Evolutionary conservation across 2,329 filamentous ascomycete species (phyloP).

Genomic region (Colletotrichum horii): DNA sequence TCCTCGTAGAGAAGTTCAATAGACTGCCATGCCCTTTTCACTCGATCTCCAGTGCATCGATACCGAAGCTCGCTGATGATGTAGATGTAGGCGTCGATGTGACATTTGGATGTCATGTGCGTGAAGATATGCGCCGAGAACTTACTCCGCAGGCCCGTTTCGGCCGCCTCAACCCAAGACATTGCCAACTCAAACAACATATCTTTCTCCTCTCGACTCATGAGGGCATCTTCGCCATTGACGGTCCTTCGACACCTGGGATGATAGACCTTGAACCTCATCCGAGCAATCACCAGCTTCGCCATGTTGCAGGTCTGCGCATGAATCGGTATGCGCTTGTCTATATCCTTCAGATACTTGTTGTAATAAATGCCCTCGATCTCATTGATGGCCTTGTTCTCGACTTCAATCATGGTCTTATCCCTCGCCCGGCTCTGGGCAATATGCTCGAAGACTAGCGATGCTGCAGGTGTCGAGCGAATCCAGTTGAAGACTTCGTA

Average conservation of each 20-base stretch:
- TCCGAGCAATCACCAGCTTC: conserved; percentile 27
- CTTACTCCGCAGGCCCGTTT: conserved; percentile 25
- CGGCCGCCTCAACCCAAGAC: conserved; percentile 26
- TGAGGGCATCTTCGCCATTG: not conserved
- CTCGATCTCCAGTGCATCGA: conserved; percentile 18
- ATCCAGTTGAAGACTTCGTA: conserved; percentile 33
- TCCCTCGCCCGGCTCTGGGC: not conserved
- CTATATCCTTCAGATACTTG: conserved; percentile 26
- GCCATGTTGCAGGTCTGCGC: conserved; percentile 26
- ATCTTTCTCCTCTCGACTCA: conserved; percentile 27
- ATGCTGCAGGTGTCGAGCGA: conserved; percentile 24
- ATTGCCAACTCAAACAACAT: conserved; percentile 29
- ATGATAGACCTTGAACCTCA: conserved; percentile 34
- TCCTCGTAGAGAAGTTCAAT: conserved; percentile 28
- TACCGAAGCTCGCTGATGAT: conserved; percentile 33
- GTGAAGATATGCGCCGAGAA: conserved; percentile 33
- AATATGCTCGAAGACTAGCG: conserved; percentile 24
- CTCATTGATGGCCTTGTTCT: conserved; percentile 30
- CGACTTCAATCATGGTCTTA: conserved; percentile 6
- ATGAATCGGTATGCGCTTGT: conserved; percentile 33
- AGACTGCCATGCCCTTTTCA: conserved; percentile 30
- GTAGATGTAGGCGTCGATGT: conserved; percentile 36
- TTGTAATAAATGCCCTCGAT: conserved; percentile 28
- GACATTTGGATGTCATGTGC: conserved; percentile 28
- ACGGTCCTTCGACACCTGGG: conserved; percentile 23